phyloP scores from a whole-genome alignment of 148 eudicot genomes.

The Pharnaceum exiguum region DNA sequence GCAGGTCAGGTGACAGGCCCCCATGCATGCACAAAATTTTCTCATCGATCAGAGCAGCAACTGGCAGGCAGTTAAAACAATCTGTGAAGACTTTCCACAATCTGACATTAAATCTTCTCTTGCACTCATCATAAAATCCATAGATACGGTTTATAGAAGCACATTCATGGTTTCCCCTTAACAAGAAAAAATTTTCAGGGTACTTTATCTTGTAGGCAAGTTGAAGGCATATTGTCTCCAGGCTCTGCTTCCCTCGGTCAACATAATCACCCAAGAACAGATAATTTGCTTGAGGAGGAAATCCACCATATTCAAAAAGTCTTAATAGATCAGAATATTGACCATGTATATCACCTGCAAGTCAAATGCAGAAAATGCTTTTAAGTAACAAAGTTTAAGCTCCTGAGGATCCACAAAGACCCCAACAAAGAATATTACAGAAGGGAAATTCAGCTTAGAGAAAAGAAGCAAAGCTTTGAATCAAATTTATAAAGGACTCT shows the following conservation, averaged over 20 bases:
- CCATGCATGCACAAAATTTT: conserved; percentile 21
- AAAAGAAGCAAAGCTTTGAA: too few species aligned
- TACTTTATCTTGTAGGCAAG: conserved; percentile 14
- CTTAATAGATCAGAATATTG: conserved; percentile 16
- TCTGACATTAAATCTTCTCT: conserved; percentile 16
- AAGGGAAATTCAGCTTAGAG: too few species aligned
- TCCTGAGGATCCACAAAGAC: too few species aligned
- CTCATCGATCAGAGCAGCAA: conserved; percentile 18
- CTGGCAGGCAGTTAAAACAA: conserved; percentile 17
- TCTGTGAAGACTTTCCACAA: conserved; percentile 17
- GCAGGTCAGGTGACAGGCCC: conserved; percentile 17
- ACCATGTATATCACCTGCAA: conserved; percentile 24
- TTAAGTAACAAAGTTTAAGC: too few species aligned
- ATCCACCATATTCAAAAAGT: conserved; percentile 21
- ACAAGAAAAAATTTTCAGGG: conserved; percentile 11
- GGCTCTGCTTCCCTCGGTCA: conserved; percentile 15
- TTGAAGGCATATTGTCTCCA: conserved; percentile 17
- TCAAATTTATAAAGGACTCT: too few species aligned
- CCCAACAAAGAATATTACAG: too few species aligned
- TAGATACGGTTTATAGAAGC: conserved; percentile 17
- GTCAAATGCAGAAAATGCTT: too few species aligned
- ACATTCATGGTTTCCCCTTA: conserved; percentile 18
- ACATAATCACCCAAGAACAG: conserved; percentile 18
- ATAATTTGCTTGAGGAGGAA: conserved; percentile 15
- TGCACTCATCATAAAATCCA: conserved; percentile 21